phyloP scores from a whole-genome alignment of 768 basidiomycete genomes.

The Amanita molliuscula region DNA sequence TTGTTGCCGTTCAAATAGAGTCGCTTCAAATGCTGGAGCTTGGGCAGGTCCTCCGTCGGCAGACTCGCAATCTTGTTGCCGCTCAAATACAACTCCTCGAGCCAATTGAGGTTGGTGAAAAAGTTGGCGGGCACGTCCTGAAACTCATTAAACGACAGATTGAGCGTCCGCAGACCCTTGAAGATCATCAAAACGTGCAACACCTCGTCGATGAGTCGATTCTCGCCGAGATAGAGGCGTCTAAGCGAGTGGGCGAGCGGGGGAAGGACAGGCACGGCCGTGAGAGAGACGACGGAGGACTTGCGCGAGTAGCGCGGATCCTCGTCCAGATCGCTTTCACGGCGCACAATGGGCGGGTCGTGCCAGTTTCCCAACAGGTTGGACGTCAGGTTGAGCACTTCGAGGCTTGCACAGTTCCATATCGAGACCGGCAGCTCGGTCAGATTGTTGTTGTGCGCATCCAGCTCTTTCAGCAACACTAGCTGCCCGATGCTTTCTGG shows the following conservation, averaged over 20 bases:
- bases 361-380: constrained; percentile 74
- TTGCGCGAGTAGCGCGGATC: neutral
- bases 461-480: constrained; percentile 63
- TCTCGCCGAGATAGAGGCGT: constrained; percentile 84
- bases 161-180: constrained; percentile 70
- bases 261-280: constrained; percentile 23
- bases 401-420: constrained; percentile 76
- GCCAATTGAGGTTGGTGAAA: constrained; percentile 53
- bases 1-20: constrained; percentile 92
- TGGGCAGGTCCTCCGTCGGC: constrained; percentile 80
- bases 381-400: constrained; percentile 75
- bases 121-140: constrained; percentile 77
- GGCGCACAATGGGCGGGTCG: constrained; percentile 37
- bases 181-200: constrained; percentile 68
- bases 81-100: constrained; percentile 87
- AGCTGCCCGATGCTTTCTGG: constrained; percentile 71
- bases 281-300: constrained; percentile 20
- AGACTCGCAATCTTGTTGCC: constrained; percentile 91
- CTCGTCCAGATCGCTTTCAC: constrained; percentile 5
- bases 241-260: constrained; percentile 66
- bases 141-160: constrained; percentile 92
- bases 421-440: constrained; percentile 62
- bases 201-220: constrained; percentile 70
- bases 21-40: constrained; percentile 54
- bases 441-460: constrained; percentile 88